Conservation (phyloP, 1,284 basidiomycete species). For the Xerocomus cyaneibrunnescens region DNA sequence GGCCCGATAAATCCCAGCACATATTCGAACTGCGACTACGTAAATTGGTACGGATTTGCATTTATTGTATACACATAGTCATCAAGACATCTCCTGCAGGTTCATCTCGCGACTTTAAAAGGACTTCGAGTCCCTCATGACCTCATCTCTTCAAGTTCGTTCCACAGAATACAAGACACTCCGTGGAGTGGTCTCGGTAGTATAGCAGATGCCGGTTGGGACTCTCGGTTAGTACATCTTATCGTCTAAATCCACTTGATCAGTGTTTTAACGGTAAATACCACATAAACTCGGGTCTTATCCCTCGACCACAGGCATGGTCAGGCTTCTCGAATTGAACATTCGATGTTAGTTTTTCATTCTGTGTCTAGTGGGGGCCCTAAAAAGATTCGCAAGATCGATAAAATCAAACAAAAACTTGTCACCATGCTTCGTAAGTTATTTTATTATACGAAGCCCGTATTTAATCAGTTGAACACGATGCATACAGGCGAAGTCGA, state of each 20-base stretch:
- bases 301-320: too few species aligned
- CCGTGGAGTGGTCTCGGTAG: too few species aligned
- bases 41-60: background rate
- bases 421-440: slow-evolving; percentile 16
- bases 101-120: background rate
- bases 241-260: too few species aligned
- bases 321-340: rapidly evolving
- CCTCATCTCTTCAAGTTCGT: background rate
- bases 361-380: too few species aligned
- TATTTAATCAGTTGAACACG: background rate
- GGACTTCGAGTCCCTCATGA: background rate
- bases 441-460: background rate
- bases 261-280: too few species aligned
- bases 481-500: background rate
- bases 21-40: background rate
- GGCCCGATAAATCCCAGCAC: background rate
- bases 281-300: too few species aligned
- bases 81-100: background rate
- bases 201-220: too few species aligned
- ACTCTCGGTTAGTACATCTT: too few species aligned
- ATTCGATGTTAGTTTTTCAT: background rate
- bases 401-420: slow-evolving; percentile 9
- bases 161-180: too few species aligned
- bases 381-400: background rate
- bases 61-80: background rate